A percentile compares a stretch with the other conserved stretches of the same genome.
phyloP scores from a whole-genome alignment of 2,329 filamentous ascomycete genomes.

The Exophiala sp. region DNA sequence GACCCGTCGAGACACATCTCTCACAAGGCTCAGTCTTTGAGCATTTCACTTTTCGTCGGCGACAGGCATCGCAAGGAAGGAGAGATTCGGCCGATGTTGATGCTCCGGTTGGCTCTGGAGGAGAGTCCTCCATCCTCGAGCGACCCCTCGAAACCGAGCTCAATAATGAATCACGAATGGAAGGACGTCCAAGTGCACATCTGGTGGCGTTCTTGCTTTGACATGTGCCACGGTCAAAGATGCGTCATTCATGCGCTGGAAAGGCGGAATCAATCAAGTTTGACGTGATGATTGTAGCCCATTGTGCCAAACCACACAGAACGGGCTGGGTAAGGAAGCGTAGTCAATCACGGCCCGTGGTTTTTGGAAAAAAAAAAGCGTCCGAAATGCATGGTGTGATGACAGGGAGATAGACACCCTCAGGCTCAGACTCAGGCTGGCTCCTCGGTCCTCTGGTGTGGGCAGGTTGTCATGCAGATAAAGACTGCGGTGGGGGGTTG shows the following conservation, averaged over 20 bases:
- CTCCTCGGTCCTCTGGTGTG: too few relatives aligned
- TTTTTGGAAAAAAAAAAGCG: slow-evolving; percentile 16
- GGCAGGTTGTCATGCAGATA: too few relatives aligned
- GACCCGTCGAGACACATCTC: slow-evolving; percentile 22
- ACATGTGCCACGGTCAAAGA: neutral
- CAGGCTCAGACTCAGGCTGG: too few relatives aligned
- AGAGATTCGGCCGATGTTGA: slow-evolving; percentile 13
- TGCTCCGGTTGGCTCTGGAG: slow-evolving; percentile 9
- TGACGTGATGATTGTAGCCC: neutral
- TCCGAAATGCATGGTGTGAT: slow-evolving; percentile 7
- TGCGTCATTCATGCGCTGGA: neutral
- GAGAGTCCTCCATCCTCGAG: slow-evolving; percentile 13
- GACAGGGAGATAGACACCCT: neutral
- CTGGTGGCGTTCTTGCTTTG: neutral
- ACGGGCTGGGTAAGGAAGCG: too few relatives aligned
- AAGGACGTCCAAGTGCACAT: neutral
- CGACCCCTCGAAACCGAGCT: neutral
- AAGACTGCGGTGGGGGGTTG: too few relatives aligned
- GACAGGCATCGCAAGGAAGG: slow-evolving; percentile 29
- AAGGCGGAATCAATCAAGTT: neutral
- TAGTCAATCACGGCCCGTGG: too few relatives aligned
- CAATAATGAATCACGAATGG: too few relatives aligned
- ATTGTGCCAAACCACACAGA: too few relatives aligned
- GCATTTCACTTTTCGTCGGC: slow-evolving; percentile 27
- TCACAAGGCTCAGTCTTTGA: slow-evolving; percentile 26